Conservation (phyloP, 768 basidiomycete genomes). For the Strobilomyces dryophilus region DNA sequence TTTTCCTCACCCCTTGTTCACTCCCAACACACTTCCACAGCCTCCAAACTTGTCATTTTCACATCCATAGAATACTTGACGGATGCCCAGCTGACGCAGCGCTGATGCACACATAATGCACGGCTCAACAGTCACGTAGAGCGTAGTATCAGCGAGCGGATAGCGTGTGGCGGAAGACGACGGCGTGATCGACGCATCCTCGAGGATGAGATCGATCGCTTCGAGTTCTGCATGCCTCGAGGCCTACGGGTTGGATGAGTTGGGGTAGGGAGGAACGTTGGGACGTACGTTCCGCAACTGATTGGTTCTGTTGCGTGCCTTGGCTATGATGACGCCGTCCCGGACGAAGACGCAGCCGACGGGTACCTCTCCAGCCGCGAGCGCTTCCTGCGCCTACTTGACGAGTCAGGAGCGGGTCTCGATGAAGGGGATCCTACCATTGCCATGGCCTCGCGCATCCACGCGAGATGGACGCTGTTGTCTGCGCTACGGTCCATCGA, state of each 20-base stretch:
- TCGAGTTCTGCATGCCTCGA: slow-evolving; percentile 97
- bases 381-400: slow-evolving; percentile 76
- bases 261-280: neutral
- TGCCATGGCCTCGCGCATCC: slow-evolving; percentile 80
- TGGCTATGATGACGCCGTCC: slow-evolving; percentile 70
- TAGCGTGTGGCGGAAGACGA: slow-evolving; percentile 36
- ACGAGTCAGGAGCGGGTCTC: neutral
- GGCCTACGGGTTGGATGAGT: slow-evolving; percentile 48
- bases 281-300: slow-evolving; percentile 79
- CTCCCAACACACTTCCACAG: slow-evolving; percentile 89
- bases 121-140: slow-evolving; percentile 98
- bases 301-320: slow-evolving; percentile 91
- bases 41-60: slow-evolving; percentile 96
- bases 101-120: slow-evolving; percentile 99
- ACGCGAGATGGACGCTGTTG: slow-evolving; percentile 39
- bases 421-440: slow-evolving; percentile 52
- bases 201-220: slow-evolving; percentile 86
- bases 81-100: slow-evolving; percentile 88
- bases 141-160: slow-evolving; percentile 72
- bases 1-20: slow-evolving; percentile 66
- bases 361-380: slow-evolving; percentile 84
- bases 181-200: slow-evolving; percentile 55
- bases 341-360: slow-evolving; percentile 96
- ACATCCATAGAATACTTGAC: slow-evolving; percentile 88
- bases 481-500: neutral